Base-by-base conservation (phyloP, 371 early-diverging fungal species). In the Mucor circinelloides region DNA sequence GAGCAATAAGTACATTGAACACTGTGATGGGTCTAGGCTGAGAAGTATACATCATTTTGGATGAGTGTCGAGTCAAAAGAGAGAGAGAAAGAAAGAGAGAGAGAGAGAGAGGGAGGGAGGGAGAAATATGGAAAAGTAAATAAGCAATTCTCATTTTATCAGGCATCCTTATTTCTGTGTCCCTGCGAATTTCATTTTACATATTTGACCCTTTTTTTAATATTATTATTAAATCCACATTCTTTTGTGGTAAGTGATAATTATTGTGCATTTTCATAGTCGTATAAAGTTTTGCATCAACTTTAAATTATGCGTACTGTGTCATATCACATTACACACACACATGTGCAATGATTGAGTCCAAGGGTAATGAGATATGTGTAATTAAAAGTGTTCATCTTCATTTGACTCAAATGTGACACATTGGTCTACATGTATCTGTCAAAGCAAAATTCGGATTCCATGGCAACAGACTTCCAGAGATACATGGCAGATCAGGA, bases 141-240 rank as follows among this genome's bases (percentile, higher is more conserved):
- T 58, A 31, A 50, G 2, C 50, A 50, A 12, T 23, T 50, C n/a
- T 54, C 8, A 42, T 42, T 50, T 23, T 50, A 50, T 50, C 10
- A 23, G 23, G 50, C 23, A 50, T 25, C 25, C 25, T 50, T 50
- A 12, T 19, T 50, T 19, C 36, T 36, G 36, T 50, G 50, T 23
- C 61, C 48, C 55, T 56, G 55, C 23, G 30, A 55, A 48, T 58
- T 58, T 55, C 28, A 54, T 64, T 50, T 70, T 46, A 64, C 60
- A 64, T 65, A 64, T 60, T 70, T 60, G 32, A 52, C 57, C 50
- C 63, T 48, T 58, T 48, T n/a, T 21, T 62, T 62, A 44, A 23
- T 50, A 50, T 66, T 59, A 38, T 48, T 46, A 46, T 36, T 44
- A 50, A 50, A 23, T 36, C 42, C 46, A 58, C 40, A 57, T 50